A percentile compares a stretch with the other conserved stretches of the same genome.
These are phyloP conservation scores for Elsinoe ampelina DNA, from an alignment of 2,329 filamentous ascomycete species.

Conservation along the genomic window DNA sequence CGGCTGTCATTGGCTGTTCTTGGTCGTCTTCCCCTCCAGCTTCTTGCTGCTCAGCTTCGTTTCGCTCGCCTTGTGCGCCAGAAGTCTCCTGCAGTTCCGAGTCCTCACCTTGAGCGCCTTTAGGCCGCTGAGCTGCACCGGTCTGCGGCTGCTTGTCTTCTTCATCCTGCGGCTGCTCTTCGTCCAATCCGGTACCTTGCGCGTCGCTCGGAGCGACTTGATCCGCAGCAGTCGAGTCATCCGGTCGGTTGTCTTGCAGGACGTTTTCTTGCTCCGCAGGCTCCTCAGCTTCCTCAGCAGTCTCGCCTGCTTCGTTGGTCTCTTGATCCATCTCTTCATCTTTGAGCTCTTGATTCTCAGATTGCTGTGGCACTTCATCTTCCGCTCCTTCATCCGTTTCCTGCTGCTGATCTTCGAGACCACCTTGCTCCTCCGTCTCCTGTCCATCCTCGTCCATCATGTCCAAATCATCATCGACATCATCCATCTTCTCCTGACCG, in stretches of 20 bases:
- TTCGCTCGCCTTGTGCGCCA: slow-evolving; percentile 17
- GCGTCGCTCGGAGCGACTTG: slow-evolving; percentile 17
- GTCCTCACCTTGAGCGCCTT: slow-evolving; percentile 56
- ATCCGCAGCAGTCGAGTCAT: slow-evolving; percentile 18
- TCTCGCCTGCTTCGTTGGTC: slow-evolving; percentile 34
- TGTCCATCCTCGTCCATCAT: slow-evolving; percentile 19
- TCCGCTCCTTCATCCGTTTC: slow-evolving; percentile 40
- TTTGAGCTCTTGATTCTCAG: slow-evolving; percentile 27
- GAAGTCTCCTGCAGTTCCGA: slow-evolving; percentile 38
- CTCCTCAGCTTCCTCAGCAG: slow-evolving; percentile 28
- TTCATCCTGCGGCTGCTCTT: slow-evolving; percentile 53
- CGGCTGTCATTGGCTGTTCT: slow-evolving; percentile 12
- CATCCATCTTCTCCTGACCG: slow-evolving; percentile 47
- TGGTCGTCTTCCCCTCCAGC: slow-evolving; percentile 13
- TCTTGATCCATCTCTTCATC: slow-evolving; percentile 36
- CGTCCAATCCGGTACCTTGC: slow-evolving; percentile 48
- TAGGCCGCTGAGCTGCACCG: slow-evolving; percentile 50
- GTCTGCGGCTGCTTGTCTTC: slow-evolving; percentile 41
- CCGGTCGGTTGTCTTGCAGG: slow-evolving; percentile 19
- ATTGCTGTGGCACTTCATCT: slow-evolving; percentile 25
- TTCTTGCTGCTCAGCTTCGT: slow-evolving; percentile 13
- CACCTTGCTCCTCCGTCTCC: slow-evolving; percentile 19
- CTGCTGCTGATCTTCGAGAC: slow-evolving; percentile 19
- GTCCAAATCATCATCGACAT: slow-evolving; percentile 31
- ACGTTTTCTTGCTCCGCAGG: slow-evolving; percentile 16